Evolutionary conservation across 371 early-diverging fungal genomes (phyloP).

Genomic region (Mortierella sp.): DNA sequence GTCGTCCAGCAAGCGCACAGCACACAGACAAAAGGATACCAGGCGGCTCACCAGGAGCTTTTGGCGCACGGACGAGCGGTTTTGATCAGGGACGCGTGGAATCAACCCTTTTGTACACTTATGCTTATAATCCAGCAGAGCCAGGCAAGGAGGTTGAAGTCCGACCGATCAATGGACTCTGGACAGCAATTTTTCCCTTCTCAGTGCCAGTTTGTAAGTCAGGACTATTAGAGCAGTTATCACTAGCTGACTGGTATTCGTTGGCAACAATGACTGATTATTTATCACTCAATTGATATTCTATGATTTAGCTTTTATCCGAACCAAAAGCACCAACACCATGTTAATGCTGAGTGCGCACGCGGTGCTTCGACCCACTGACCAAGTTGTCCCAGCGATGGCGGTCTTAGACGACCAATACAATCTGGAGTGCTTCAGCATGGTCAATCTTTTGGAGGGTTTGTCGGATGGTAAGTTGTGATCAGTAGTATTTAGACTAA

Average conservation of each 20-base stretch:
- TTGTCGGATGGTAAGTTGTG: slow-evolving; percentile 63
- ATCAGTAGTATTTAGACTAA: too few species aligned
- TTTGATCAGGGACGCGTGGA: slow-evolving; percentile 51
- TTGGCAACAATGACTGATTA: background rate
- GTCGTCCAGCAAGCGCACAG: slow-evolving; percentile 37
- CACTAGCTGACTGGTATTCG: background rate
- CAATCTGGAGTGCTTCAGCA: slow-evolving; percentile 69
- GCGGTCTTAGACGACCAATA: slow-evolving; percentile 60
- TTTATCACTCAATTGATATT: background rate
- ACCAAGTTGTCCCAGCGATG: slow-evolving; percentile 39
- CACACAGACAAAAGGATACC: slow-evolving; percentile 33
- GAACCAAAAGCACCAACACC: slow-evolving; percentile 60
- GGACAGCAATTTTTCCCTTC: slow-evolving; percentile 69
- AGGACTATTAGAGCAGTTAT: too few species aligned
- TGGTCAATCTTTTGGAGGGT: slow-evolving; percentile 70
- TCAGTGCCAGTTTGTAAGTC: slow-evolving; percentile 71
- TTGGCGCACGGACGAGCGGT: slow-evolving; percentile 19
- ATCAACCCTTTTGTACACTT: slow-evolving; percentile 66
- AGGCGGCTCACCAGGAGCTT: slow-evolving; percentile 31
- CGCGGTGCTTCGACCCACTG: slow-evolving; percentile 63
- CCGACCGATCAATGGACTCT: slow-evolving; percentile 61
- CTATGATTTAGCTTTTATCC: slow-evolving; percentile 59
- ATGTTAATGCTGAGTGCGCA: slow-evolving; percentile 63
- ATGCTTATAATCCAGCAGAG: slow-evolving; percentile 64
- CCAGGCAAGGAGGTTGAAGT: slow-evolving; percentile 64